Base-by-base conservation (phyloP, 1,139 yeast genomes). In the Scheffersomyces parashehatae region DNA sequence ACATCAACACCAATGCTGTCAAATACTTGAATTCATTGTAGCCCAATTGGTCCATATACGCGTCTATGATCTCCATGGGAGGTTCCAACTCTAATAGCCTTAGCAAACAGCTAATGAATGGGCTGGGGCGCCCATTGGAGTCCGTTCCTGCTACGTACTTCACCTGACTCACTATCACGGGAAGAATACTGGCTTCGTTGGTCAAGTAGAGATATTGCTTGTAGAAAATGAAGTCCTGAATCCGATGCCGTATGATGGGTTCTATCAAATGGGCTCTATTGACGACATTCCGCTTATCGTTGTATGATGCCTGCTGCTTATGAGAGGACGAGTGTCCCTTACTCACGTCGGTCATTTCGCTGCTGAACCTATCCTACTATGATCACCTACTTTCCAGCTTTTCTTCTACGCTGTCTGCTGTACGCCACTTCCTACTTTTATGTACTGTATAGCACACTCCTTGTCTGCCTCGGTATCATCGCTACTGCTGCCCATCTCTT, bases 181-280 rank as follows among this genome's bases (percentile, higher is more conserved):
- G 56, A 3, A 61, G 68, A 58, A 75, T 74, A 42, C 70, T 80
- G 47, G 64, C 80, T 57, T 67, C 83, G 48, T 82, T 81, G 43
- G 87, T 70, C 13, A 80, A 75, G 50, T 76, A 80, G 43, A 88
- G 79, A 47, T 77, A 68, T 51, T 79, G 82, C 49, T 85, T 83
- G 78, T 86, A 86, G 60, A 85, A 87, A 5, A 82, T 55, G 1
- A 87, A 79, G 52, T 84, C 91, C 41, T 78, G 77, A 8, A 86
- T 82, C 32, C 88, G 67, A 52, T 85, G 89, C 41, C 90, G 68
- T 28, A 83, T 67, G 47, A 87, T 85, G 45, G 85, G 83, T 55
- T 85, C 93, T 5, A 86, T 67, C 35, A 83, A 62, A 43, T 73
- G 60, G 0, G 83, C 79, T 34, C 82, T 80, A 53, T 81, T 81